Conservation (phyloP, 805 yeast species). For the Candida chilensis region DNA sequence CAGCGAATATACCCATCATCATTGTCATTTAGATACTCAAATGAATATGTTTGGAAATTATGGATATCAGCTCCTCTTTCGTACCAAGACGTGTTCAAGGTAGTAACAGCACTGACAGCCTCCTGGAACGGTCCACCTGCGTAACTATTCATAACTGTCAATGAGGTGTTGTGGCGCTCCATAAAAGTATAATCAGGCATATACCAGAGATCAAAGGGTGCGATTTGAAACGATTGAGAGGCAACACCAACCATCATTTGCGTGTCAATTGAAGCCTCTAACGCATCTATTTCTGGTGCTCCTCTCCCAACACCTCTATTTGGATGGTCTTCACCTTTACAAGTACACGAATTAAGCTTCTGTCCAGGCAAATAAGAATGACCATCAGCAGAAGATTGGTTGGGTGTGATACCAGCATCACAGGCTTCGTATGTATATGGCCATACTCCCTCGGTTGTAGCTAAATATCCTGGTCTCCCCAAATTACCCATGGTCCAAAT, state of each 20-base stretch:
- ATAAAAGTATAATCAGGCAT: slow-evolving; percentile 38
- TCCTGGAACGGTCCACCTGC: slow-evolving; percentile 45
- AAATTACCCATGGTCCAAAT: slow-evolving; percentile 40
- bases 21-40: slow-evolving; percentile 28
- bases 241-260: slow-evolving; percentile 25
- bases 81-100: slow-evolving; percentile 36
- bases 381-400: slow-evolving; percentile 39
- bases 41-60: slow-evolving; percentile 31
- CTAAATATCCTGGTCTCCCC: slow-evolving; percentile 39
- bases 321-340: slow-evolving; percentile 36
- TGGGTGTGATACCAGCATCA: slow-evolving; percentile 42
- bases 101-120: slow-evolving; percentile 36
- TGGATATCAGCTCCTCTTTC: slow-evolving; percentile 23
- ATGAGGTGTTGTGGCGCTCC: slow-evolving; percentile 25
- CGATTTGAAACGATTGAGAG: slow-evolving; percentile 41
- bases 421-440: slow-evolving; percentile 38
- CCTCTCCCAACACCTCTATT: slow-evolving; percentile 40
- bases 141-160: slow-evolving; percentile 33
- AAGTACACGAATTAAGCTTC: slow-evolving; percentile 31
- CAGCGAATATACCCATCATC: slow-evolving; percentile 31
- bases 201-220: slow-evolving; percentile 46
- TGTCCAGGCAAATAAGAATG: slow-evolving; percentile 37
- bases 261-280: slow-evolving; percentile 34
- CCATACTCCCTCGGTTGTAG: slow-evolving; percentile 41
- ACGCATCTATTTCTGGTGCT: slow-evolving; percentile 40